These are phyloP conservation scores for Lactifluus subvellereus DNA, from an alignment of 768 basidiomycete species.

Conservation along the genomic window DNA sequence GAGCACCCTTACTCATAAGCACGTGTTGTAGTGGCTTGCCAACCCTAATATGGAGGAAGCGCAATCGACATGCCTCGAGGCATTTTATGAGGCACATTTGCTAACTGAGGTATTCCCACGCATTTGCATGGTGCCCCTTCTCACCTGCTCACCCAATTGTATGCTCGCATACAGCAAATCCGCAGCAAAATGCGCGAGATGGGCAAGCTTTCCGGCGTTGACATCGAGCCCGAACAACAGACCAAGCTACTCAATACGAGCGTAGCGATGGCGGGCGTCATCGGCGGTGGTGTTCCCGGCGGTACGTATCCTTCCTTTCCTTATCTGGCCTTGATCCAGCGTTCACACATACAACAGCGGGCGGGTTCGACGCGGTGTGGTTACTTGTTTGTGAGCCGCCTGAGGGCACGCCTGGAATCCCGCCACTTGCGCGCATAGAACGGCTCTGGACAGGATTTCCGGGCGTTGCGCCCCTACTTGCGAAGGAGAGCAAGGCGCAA, in stretches of 20 bases:
- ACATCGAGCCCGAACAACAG: constrained; percentile 89
- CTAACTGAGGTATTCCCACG: constrained; percentile 47
- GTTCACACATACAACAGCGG: constrained; percentile 51
- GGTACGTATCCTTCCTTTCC: constrained; percentile 46
- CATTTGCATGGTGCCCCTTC: constrained; percentile 1
- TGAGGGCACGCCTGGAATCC: constrained; percentile 37
- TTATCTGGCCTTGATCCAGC: background rate
- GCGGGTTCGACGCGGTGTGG: constrained; percentile 97
- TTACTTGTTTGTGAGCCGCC: constrained; percentile 68
- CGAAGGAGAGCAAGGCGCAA: constrained; percentile 59
- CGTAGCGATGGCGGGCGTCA: constrained; percentile 69
- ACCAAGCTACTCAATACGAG: constrained; percentile 78
- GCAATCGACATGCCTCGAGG: constrained; percentile 43
- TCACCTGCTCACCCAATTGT: background rate
- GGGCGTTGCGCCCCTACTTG: constrained; percentile 66
- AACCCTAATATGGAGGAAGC: constrained; percentile 44
- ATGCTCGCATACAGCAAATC: constrained; percentile 49
- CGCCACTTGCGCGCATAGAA: constrained; percentile 57
- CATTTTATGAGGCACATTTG: constrained; percentile 52
- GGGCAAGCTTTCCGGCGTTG: constrained; percentile 69
- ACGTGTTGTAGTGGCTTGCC: constrained; percentile 46
- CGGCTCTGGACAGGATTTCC: constrained; percentile 60
- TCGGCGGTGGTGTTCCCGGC: constrained; percentile 95
- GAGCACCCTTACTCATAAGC: background rate
- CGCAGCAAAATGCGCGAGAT: constrained; percentile 78